Base-by-base conservation (phyloP, 2,329 filamentous ascomycete species). In the Fusarium gaditjirri region DNA sequence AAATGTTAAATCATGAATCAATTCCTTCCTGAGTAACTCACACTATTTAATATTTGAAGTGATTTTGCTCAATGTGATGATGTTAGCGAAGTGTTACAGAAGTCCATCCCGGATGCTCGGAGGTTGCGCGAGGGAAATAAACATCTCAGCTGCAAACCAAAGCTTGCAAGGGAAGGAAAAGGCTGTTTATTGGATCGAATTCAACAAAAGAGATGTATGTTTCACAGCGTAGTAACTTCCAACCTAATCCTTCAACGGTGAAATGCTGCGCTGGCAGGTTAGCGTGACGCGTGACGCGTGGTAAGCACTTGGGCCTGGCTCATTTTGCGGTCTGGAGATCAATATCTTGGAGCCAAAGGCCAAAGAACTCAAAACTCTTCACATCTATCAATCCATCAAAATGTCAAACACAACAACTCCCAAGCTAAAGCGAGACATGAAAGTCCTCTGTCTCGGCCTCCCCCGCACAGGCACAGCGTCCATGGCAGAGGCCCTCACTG, bases 381-480 rank as follows among this genome's bases (percentile, higher is more conserved):
- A 12, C 13, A 21, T 1, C 9, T 23, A 11, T 3, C 13, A 36
- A 25, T 6, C 16, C 12, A 36, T 25, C 21, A 60, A 39, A 53
- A 73, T 65, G 56, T 5, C 52, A 36, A 11, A 38, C n/a, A 27
- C 7, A 8, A 1, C 27, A 6, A 0, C 36, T 3, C 19, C 29
- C 2, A 70, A 70, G 11, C 50, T 63, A 10, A 66, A 66, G 8
- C 70, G 73, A 16, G 75, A 78, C 27, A 79, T 78, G 72, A 74
- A 77, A 44, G 75, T 81, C 42, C 76, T 81, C 16, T 66, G 74
- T 4, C 66, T 81, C 1, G 80, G 80, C 10, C 75, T 80, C 11
- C 73, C 76, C 3, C 78, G 79, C 13, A 81, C 80, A 5, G 80
- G 79, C 11, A 76, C 78, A 23, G 77, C 77, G 3, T 82, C 81